Evolutionary conservation across 1,284 basidiomycete species (phyloP), one percentile per base, ranked within the genome.

Genomic region (Ustilago xerochloae): DNA sequence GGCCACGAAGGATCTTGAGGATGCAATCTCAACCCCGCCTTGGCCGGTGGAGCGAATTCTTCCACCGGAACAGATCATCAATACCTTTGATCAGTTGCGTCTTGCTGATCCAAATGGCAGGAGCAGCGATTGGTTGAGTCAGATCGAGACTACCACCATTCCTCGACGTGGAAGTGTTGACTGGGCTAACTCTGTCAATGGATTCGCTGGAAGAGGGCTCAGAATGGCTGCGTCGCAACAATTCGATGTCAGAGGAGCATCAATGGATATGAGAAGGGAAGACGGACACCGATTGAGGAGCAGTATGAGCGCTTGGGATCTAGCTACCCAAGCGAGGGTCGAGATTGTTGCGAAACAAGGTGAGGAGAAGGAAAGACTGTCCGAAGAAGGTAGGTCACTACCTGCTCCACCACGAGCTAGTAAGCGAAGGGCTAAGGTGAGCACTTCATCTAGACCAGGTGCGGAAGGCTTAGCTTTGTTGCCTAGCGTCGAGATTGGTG

Each of bases 61-160:
- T n/a, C 76, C 76, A 18, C 76, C 76, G 3, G 69, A 76, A 38
- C 54, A 75, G 20, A 76, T 78, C 9, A 78, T 78, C 32, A 32
- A 52, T 4, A 66, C 74, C 2, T 67, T 78, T 32, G 76, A 78
- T 41, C 58, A 72, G 46, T 61, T 78, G 1, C 65, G 73, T 39
- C 48, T 54, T 3, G 55, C 48, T 12, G 61, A 66, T 45, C 61
- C 66, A 9, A 58, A 41, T 1, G 66, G 56, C 4, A 35, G 51
- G 6, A 62, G 60, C 38, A 46, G 66, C 16, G 61, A 69, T 24
- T 63, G 56, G 66, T 43, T 69, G 20, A n/a, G 45, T n/a, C 55
- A 49, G 38, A 62, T 68, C 47, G 63, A 59, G 28, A 43, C 60
- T 3, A 35, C 43, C 1, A 22, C 39, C n/a, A n/a, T n/a, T n/a